Conservation (phyloP, 179 eudicot species). For the Beta macrorhiza region DNA sequence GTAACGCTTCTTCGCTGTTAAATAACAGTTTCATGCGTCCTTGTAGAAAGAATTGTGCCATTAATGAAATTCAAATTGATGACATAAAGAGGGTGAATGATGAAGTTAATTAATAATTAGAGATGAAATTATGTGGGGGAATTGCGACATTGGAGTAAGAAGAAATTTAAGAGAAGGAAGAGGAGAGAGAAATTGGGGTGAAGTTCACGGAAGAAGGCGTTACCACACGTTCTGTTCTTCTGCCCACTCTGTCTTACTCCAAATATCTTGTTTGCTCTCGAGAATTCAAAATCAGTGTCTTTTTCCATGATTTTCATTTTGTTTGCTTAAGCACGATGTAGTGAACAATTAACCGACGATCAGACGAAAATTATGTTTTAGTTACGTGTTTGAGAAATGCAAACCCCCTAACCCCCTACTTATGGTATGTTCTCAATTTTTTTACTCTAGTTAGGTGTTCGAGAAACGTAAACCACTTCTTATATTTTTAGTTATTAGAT, state of each 20-base stretch:
- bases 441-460: too few species aligned
- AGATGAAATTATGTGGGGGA: neutral
- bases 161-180: slow-evolving; percentile 10
- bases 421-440: too few species aligned
- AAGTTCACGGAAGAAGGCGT: slow-evolving; percentile 45
- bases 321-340: neutral
- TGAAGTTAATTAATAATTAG: neutral
- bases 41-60: slow-evolving; percentile 68
- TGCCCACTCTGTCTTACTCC: neutral
- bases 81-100: neutral
- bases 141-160: slow-evolving; percentile 1
- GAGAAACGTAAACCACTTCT: too few species aligned
- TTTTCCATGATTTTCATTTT: neutral
- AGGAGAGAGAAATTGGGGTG: slow-evolving; percentile 6
- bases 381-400: too few species aligned
- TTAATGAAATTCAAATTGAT: slow-evolving; percentile 11
- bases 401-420: too few species aligned
- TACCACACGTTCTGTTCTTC: slow-evolving; percentile 46
- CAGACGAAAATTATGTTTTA: too few species aligned
- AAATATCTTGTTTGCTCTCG: slow-evolving; percentile 36
- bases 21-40: slow-evolving; percentile 48
- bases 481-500: too few species aligned
- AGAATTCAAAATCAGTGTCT: neutral
- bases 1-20: slow-evolving; percentile 39
- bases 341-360: neutral